A percentile compares a stretch with the other conserved stretches of the same genome.
Conservation (phyloP, 78 protist species). For the Tieghemostelium lacteum region DNA sequence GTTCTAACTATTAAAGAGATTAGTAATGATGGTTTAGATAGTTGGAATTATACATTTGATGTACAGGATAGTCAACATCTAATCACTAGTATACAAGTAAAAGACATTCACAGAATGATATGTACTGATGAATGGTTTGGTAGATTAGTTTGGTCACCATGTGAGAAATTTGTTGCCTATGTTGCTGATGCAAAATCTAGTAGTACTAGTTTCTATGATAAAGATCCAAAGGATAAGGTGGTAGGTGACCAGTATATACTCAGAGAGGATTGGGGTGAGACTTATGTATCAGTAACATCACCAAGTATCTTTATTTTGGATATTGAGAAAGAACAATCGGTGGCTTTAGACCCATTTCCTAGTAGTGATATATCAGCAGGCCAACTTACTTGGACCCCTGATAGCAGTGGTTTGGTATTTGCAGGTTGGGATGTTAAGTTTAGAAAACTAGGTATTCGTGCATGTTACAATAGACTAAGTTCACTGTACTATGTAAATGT, state of each 20-base stretch:
- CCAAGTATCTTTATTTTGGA: slow-evolving; percentile 55
- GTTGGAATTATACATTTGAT: slow-evolving; percentile 28
- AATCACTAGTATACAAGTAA: not conserved
- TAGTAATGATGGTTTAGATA: not conserved
- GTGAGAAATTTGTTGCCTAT: slow-evolving; percentile 60
- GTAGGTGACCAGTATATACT: slow-evolving; percentile 35
- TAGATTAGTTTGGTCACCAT: slow-evolving; percentile 51
- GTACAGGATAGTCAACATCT: not conserved
- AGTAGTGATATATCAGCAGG: slow-evolving; percentile 27
- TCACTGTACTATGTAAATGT: slow-evolving; percentile 38
- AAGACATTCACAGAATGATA: slow-evolving; percentile 30
- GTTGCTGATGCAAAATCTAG: slow-evolving; percentile 14
- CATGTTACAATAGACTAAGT: slow-evolving; percentile 30
- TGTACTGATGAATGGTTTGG: slow-evolving; percentile 72
- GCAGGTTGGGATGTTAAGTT: slow-evolving; percentile 33
- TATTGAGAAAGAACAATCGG: slow-evolving; percentile 8
- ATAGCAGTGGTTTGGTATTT: slow-evolving; percentile 25
- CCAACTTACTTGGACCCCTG: slow-evolving; percentile 26
- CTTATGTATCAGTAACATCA: slow-evolving; percentile 1
- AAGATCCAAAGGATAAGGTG: slow-evolving; percentile 14
- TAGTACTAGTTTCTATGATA: slow-evolving; percentile 19
- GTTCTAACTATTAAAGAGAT: slow-evolving; percentile 10
- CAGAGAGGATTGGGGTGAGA: slow-evolving; percentile 59
- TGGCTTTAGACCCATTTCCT: slow-evolving; percentile 37
- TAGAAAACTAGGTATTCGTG: slow-evolving; percentile 47